Conservation (phyloP, 352 stramenopile genomes). For the Phytophthora fragariaefolia region DNA sequence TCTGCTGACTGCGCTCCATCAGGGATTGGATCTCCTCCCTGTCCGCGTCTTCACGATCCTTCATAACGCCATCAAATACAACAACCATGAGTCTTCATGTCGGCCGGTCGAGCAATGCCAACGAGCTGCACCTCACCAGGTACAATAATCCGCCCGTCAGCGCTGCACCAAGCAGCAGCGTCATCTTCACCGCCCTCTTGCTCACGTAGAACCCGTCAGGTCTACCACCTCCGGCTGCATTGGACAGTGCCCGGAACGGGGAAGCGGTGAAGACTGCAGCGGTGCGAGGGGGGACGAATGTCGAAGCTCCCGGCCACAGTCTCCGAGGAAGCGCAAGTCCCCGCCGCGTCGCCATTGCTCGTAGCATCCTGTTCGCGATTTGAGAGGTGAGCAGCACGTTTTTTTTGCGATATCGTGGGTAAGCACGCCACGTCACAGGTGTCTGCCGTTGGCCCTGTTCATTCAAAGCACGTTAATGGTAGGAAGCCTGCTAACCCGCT, state of each 20-base stretch:
- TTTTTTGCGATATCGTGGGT: slow-evolving; percentile 5
- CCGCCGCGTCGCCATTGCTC: slow-evolving; percentile 1
- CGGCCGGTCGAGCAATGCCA: too few species aligned
- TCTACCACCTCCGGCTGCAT: slow-evolving; percentile 2
- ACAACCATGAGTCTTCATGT: neutral
- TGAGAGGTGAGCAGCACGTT: slow-evolving; percentile 2
- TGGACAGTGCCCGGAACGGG: slow-evolving; percentile 16
- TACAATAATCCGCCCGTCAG: slow-evolving; percentile 25
- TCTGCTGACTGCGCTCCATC: slow-evolving; percentile 19
- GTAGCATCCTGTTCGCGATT: slow-evolving; percentile 19
- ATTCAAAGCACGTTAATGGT: neutral
- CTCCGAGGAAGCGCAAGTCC: slow-evolving; percentile 7
- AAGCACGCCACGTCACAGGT: neutral
- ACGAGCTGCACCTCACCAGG: slow-evolving; percentile 23
- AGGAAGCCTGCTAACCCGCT: neutral
- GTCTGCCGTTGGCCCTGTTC: neutral
- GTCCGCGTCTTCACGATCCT: slow-evolving; percentile 20
- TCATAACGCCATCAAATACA: neutral
- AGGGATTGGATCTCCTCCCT: slow-evolving; percentile 20
- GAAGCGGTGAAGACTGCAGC: neutral
- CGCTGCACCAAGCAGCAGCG: slow-evolving; percentile 14
- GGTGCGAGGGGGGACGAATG: neutral
- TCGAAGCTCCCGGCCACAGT: neutral
- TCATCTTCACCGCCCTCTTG: slow-evolving; percentile 27
- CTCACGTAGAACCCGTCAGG: slow-evolving; percentile 26